A percentile compares a stretch with the other conserved stretches of the same genome.
These are phyloP conservation scores for Dactylis glomerata DNA, from an alignment of 176 grass and related monocot genomes.

Conservation along the genomic window DNA sequence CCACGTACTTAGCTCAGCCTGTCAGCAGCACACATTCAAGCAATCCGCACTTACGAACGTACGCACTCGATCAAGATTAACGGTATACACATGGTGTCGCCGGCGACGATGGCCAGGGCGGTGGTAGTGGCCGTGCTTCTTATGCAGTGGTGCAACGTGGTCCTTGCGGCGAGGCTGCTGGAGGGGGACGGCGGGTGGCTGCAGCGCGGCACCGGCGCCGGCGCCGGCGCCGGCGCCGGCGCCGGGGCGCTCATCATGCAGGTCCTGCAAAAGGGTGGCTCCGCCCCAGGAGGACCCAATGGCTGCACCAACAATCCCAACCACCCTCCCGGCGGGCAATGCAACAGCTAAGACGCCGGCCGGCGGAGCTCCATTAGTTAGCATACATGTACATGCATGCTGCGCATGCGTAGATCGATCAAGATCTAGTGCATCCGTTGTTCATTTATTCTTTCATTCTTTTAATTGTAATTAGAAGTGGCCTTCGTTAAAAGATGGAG, in stretches of 20 bases:
- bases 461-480: too few species aligned
- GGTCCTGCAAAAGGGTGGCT: neutral
- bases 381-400: too few species aligned
- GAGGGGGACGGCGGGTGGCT: neutral
- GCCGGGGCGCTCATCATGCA: neutral
- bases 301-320: too few species aligned
- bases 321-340: neutral
- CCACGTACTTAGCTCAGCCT: too few species aligned
- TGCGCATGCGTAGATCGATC: too few species aligned
- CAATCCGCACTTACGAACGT: neutral
- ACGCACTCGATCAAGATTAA: neutral
- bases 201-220: neutral
- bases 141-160: constrained; percentile 10
- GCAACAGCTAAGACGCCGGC: neutral
- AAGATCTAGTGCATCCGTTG: too few species aligned
- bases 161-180: neutral
- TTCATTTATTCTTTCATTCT: too few species aligned
- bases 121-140: constrained; percentile 7
- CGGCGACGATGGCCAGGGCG: neutral
- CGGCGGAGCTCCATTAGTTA: neutral
- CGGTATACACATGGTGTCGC: neutral
- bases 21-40: neutral
- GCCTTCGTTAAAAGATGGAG: too few species aligned
- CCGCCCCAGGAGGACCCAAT: neutral
- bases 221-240: too few species aligned